A percentile compares a stretch with the other conserved stretches of the same genome.
These are phyloP conservation scores for Sordariomycetes sp. DNA, from an alignment of 2,329 filamentous ascomycete species.

Conservation along the genomic window DNA sequence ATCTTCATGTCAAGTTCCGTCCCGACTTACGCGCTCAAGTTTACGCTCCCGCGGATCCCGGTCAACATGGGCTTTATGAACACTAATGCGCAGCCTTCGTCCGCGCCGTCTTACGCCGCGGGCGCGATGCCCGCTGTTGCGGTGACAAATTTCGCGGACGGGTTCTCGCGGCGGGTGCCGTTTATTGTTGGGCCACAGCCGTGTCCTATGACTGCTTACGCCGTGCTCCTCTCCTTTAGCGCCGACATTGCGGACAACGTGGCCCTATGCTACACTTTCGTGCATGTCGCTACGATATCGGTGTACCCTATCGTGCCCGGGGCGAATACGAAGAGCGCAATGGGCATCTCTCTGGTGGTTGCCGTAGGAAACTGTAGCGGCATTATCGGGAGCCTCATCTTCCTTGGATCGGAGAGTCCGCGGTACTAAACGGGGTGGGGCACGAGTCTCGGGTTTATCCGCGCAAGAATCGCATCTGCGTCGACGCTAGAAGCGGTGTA, in stretches of 20 bases:
- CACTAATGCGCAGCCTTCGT: conserved; percentile 24
- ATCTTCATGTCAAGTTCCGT: conserved; percentile 17
- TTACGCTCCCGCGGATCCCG: conserved; percentile 44
- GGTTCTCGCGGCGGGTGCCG: conserved; percentile 5
- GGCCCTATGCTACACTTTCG: conserved; percentile 23
- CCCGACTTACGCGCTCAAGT: conserved; percentile 19
- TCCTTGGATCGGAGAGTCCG: too few relatives aligned
- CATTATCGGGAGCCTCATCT: too few relatives aligned
- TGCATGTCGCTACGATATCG: conserved; percentile 23
- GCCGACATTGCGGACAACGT: conserved; percentile 23
- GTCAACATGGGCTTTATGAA: conserved; percentile 14
- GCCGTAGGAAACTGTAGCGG: conserved; percentile 6
- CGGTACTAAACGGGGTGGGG: too few relatives aligned
- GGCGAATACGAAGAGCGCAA: conserved; percentile 18
- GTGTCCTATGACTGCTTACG: conserved; percentile 3
- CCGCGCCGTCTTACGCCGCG: conserved; percentile 19
- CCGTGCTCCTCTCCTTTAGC: conserved; percentile 15
- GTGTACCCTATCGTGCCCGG: conserved; percentile 20
- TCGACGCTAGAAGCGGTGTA: too few relatives aligned
- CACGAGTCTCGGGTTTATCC: too few relatives aligned
- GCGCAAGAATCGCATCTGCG: too few relatives aligned
- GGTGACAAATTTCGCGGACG: conserved; percentile 4
- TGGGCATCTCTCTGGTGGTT: conserved; percentile 20
- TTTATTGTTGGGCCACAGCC: conserved; percentile 6
- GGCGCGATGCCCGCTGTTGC: conserved; percentile 5